phyloP scores from a whole-genome alignment of 306 rosid species.

The Medicago arabica region DNA sequence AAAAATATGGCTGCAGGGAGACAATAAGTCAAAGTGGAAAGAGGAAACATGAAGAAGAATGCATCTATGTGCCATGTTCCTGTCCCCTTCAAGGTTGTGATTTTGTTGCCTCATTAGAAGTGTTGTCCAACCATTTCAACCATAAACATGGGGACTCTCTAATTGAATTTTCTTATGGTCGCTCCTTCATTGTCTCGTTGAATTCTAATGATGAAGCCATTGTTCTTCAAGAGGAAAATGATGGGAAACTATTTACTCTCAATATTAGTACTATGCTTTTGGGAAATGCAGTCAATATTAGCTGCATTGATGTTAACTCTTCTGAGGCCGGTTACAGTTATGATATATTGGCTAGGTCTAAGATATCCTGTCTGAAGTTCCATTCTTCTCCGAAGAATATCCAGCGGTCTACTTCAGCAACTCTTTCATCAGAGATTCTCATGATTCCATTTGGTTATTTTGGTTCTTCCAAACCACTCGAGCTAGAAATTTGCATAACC shows the following conservation, averaged over 20 bases:
- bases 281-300: constrained; percentile 7
- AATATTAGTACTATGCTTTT: not conserved
- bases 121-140: not conserved
- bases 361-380: not conserved
- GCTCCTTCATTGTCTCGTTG: not conserved
- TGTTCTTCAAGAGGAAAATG: not conserved
- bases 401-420: not conserved
- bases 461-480: not conserved
- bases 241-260: constrained; percentile 7
- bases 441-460: constrained; percentile 2
- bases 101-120: not conserved
- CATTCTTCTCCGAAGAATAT: not conserved
- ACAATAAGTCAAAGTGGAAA: not conserved
- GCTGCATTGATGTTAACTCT: not conserved
- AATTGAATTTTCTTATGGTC: not conserved
- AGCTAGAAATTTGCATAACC: constrained; percentile 5
- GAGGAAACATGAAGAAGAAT: not conserved
- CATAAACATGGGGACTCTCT: not conserved
- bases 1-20: constrained; percentile 1
- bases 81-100: not conserved
- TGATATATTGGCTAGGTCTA: not conserved
- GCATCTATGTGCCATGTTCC: not conserved
- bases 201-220: not conserved
- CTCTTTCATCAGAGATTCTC: not conserved
- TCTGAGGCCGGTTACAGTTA: not conserved